Conservation (phyloP, 768 basidiomycete species). For the Suillus discolor region DNA sequence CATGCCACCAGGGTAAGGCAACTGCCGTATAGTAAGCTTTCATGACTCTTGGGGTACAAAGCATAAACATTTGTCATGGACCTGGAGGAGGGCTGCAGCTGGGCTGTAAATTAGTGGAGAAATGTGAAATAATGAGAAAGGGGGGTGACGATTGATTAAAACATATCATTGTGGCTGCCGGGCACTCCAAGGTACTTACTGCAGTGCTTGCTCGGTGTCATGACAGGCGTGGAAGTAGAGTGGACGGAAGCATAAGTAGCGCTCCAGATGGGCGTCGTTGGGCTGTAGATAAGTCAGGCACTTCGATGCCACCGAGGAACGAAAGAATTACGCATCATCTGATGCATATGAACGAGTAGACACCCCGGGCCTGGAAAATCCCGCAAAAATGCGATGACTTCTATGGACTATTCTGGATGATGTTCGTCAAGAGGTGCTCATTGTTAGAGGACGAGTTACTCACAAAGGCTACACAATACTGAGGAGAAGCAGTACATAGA, state of each 20-base stretch:
- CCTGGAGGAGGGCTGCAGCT: too few relatives aligned
- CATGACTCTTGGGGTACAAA: not conserved
- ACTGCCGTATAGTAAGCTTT: not conserved
- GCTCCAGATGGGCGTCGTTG: not conserved
- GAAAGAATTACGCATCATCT: not conserved
- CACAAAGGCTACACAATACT: slow-evolving; percentile 6
- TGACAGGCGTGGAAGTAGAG: not conserved
- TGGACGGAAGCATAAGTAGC: not conserved
- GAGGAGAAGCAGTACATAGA: not conserved
- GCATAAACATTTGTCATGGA: too few relatives aligned
- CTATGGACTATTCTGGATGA: not conserved
- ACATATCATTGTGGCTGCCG: not conserved
- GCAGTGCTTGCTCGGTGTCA: not conserved
- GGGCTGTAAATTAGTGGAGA: too few relatives aligned
- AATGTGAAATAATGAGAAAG: too few relatives aligned
- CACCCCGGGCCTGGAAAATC: not conserved
- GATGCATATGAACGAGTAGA: not conserved
- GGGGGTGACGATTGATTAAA: not conserved
- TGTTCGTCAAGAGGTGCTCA: not conserved
- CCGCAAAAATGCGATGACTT: not conserved
- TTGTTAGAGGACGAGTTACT: not conserved
- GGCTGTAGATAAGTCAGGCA: not conserved
- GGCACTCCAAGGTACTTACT: not conserved
- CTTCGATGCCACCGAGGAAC: too few relatives aligned
- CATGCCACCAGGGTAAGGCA: not conserved